Evolutionary conservation across 306 rosid genomes (phyloP).

Genomic region (Prinsepia uniflora): DNA sequence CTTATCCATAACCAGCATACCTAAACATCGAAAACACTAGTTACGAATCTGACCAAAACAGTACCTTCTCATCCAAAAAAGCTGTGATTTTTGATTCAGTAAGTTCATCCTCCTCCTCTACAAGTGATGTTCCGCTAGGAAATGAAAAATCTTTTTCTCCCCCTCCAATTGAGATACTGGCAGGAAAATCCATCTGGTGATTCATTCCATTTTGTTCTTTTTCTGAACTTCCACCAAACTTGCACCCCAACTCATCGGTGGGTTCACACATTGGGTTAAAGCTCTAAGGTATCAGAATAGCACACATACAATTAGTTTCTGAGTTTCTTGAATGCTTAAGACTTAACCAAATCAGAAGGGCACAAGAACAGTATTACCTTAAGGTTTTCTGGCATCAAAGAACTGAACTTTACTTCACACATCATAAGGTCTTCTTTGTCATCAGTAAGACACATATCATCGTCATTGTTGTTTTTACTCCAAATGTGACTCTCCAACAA

Average conservation of each 20-base stretch:
- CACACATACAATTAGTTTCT: conserved; percentile 19
- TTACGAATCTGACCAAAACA: conserved; percentile 16
- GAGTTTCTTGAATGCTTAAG: conserved; percentile 10
- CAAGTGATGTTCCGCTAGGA: conserved; percentile 60
- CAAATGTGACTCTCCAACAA: conserved; percentile 41
- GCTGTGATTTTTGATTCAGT: conserved; percentile 90
- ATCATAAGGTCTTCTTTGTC: conserved; percentile 49
- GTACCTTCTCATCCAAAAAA: conserved; percentile 95
- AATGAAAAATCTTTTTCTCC: conserved; percentile 59
- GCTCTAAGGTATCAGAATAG: conserved; percentile 45
- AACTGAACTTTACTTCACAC: conserved; percentile 38
- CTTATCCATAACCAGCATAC: not conserved
- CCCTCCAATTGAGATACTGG: conserved; percentile 34
- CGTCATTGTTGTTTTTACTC: conserved; percentile 57
- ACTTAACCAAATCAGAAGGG: conserved; percentile 17
- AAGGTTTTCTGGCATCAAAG: conserved; percentile 43
- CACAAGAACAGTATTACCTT: conserved; percentile 46
- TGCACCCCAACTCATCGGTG: conserved; percentile 69
- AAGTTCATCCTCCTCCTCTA: conserved; percentile 89
- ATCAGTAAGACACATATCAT: conserved; percentile 82
- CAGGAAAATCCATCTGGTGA: conserved; percentile 38
- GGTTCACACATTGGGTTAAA: conserved; percentile 93
- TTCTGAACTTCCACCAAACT: conserved; percentile 53
- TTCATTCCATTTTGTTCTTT: conserved; percentile 38
- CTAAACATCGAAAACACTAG: not conserved